phyloP scores from a whole-genome alignment of 2,329 filamentous ascomycete genomes.

The Colletotrichum navitas region DNA sequence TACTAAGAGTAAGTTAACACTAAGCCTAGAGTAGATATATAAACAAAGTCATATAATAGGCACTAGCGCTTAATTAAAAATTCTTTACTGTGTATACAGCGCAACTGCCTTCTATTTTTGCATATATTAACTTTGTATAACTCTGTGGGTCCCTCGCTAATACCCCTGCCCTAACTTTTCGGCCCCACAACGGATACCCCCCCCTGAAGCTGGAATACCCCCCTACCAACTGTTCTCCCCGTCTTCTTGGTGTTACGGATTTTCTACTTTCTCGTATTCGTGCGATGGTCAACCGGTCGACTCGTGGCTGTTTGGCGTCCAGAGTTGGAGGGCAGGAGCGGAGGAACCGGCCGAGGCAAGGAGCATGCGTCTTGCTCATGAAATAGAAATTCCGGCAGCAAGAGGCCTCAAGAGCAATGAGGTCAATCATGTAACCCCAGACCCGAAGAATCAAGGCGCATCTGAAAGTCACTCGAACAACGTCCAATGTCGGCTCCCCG shows the following conservation, averaged over 20 bases:
- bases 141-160: no score
- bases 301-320: neutral
- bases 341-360: neutral
- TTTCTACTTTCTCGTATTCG: conserved; percentile 27
- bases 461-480: conserved; percentile 8
- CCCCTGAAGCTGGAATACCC: no score
- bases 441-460: conserved; percentile 1
- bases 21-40: no score
- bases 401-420: conserved; percentile 15
- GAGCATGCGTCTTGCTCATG: conserved; percentile 6
- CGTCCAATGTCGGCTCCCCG: conserved; percentile 8
- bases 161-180: no score
- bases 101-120: no score
- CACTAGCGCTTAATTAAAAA: no score
- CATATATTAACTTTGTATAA: no score
- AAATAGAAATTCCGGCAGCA: conserved; percentile 1
- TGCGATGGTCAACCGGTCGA: conserved; percentile 26
- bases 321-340: neutral
- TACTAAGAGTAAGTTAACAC: no score
- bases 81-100: no score
- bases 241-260: conserved; percentile 29
- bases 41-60: no score
- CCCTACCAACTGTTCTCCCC: no score
- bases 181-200: no score
- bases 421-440: neutral